A percentile compares a stretch with the other conserved stretches of the same genome.
phyloP scores from a whole-genome alignment of 306 rosid genomes.

The Alnus rubra region DNA sequence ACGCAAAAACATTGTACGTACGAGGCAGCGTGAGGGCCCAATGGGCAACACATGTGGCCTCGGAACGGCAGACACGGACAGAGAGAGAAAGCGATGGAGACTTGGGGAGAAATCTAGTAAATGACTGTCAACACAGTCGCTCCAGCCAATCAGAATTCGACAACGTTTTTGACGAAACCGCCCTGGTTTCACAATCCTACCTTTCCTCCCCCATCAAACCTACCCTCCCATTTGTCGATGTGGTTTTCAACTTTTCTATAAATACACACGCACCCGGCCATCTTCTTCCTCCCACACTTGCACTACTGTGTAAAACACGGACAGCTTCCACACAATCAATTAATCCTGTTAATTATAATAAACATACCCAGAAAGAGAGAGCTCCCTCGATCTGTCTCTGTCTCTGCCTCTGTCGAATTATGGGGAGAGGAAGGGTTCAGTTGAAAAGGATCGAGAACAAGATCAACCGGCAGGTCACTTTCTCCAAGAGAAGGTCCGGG shows the following conservation, averaged over 20 bases:
- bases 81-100: not conserved
- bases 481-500: conserved; percentile 85
- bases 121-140: conserved; percentile 3
- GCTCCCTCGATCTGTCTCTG: too few relatives aligned
- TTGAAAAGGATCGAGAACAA: conserved; percentile 95
- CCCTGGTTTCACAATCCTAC: conserved; percentile 45
- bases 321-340: too few relatives aligned
- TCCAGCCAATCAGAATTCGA: conserved; percentile 48
- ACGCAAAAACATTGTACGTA: too few relatives aligned
- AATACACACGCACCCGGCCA: not conserved
- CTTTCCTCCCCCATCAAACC: not conserved
- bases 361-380: too few relatives aligned
- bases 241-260: conserved; percentile 23
- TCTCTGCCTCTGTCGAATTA: not conserved
- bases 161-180: conserved; percentile 61
- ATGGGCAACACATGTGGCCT: not conserved
- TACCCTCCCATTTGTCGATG: not conserved
- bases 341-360: too few relatives aligned
- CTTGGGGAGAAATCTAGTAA: conserved; percentile 8
- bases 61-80: not conserved
- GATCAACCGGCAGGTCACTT: conserved; percentile 87
- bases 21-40: too few relatives aligned
- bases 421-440: conserved; percentile 93
- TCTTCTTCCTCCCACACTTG: not conserved
- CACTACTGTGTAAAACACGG: not conserved